phyloP scores from a whole-genome alignment of 225 moss, liverwort and hornwort genomes.

The Physcomitrium patens region DNA sequence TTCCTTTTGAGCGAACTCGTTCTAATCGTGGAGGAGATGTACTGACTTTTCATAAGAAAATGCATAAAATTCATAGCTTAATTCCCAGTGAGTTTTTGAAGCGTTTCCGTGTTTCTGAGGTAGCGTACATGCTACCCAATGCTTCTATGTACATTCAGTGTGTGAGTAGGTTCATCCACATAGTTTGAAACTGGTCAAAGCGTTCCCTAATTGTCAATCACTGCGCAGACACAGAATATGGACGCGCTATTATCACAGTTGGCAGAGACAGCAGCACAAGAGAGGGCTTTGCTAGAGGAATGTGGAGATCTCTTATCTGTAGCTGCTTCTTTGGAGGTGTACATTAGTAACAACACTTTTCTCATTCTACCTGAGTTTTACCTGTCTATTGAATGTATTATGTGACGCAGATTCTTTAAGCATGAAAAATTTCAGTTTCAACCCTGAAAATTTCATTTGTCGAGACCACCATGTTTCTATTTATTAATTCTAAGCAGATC shows the following conservation, averaged over 20 bases:
- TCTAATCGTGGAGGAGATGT: conserved; percentile 10
- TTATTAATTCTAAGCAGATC: conserved; percentile 1
- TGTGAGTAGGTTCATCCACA: background rate
- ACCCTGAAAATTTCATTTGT: background rate
- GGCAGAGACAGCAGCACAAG: conserved; percentile 91
- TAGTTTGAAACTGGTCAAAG: conserved; percentile 2
- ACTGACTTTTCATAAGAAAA: background rate
- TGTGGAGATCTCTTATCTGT: conserved; percentile 85
- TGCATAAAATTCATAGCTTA: background rate
- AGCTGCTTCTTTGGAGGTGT: conserved; percentile 90
- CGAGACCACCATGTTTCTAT: background rate
- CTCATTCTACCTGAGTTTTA: background rate
- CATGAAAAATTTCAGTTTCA: background rate
- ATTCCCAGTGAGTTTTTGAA: background rate
- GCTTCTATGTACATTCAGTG: background rate
- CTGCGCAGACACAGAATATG: conserved; percentile 85
- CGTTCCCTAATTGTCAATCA: background rate
- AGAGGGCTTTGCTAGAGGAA: conserved; percentile 86
- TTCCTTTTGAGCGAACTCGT: background rate
- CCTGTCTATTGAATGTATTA: background rate
- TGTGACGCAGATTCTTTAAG: background rate
- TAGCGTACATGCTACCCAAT: background rate
- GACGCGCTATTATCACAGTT: conserved; percentile 80
- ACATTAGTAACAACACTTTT: background rate
- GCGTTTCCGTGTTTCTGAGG: background rate